These are phyloP conservation scores for Ceratobasidium sp. DNA, from an alignment of 1,284 basidiomycete species.

Conservation along the genomic window DNA sequence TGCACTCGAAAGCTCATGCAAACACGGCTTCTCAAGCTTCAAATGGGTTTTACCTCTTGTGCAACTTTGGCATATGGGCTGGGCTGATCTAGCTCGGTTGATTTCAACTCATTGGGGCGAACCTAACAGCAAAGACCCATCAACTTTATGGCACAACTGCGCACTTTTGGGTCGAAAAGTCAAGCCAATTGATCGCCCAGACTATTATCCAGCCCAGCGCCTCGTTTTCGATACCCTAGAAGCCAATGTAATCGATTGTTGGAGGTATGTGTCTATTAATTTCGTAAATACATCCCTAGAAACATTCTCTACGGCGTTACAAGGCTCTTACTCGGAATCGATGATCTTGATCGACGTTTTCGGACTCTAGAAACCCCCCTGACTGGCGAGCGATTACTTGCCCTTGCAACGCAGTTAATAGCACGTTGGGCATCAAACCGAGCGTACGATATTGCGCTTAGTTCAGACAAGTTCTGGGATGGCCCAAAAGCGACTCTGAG, in stretches of 20 bases:
- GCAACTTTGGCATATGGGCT: conserved; percentile 54
- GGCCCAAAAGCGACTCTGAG: background rate
- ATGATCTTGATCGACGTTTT: background rate
- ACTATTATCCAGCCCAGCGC: background rate
- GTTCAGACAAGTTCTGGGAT: background rate
- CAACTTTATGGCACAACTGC: background rate
- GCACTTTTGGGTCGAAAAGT: background rate
- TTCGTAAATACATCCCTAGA: too few species aligned
- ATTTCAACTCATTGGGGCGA: conserved; percentile 51
- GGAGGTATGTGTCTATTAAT: background rate
- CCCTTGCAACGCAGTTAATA: background rate
- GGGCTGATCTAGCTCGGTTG: conserved; percentile 53
- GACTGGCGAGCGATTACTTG: background rate
- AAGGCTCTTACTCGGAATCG: background rate
- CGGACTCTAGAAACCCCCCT: background rate
- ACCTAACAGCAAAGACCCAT: background rate
- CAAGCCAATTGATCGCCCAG: background rate
- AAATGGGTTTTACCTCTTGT: conserved; percentile 51
- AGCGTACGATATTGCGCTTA: background rate
- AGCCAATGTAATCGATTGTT: background rate
- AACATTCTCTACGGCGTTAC: background rate
- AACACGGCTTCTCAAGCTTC: conserved; percentile 45
- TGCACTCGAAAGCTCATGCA: conserved; percentile 24
- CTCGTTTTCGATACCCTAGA: background rate
- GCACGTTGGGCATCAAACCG: background rate